These are phyloP conservation scores for Atkinsonella hypoxylon DNA, from an alignment of 2,329 filamentous ascomycete species.

Conservation along the genomic window DNA sequence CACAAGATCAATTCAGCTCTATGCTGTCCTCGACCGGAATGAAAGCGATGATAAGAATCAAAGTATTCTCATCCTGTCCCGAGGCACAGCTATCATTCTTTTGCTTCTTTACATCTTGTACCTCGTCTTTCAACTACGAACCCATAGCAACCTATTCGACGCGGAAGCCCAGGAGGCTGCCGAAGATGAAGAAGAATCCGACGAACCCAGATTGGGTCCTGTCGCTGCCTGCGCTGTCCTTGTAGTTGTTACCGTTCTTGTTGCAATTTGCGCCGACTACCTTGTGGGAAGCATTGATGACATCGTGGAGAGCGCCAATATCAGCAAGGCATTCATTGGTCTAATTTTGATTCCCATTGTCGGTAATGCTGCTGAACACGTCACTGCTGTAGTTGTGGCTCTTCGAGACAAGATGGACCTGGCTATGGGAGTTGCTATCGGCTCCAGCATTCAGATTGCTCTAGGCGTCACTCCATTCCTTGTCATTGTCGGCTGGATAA, in stretches of 20 bases:
- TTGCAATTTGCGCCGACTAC: slow-evolving; percentile 65
- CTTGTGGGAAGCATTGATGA: slow-evolving; percentile 65
- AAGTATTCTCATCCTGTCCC: slow-evolving; percentile 60
- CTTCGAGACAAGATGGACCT: slow-evolving; percentile 66
- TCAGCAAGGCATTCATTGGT: slow-evolving; percentile 74
- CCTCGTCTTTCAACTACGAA: slow-evolving; percentile 65
- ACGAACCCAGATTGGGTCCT: slow-evolving; percentile 45
- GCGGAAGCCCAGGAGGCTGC: slow-evolving; percentile 33
- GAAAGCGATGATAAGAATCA: slow-evolving; percentile 27
- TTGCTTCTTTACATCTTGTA: slow-evolving; percentile 65
- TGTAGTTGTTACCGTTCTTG: slow-evolving; percentile 56
- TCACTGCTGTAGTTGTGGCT: slow-evolving; percentile 69
- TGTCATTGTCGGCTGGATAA: slow-evolving; percentile 70
- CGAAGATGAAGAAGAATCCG: slow-evolving; percentile 29
- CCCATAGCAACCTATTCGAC: slow-evolving; percentile 63
- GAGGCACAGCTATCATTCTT: slow-evolving; percentile 64
- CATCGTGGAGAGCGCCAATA: slow-evolving; percentile 55
- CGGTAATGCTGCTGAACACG: slow-evolving; percentile 70
- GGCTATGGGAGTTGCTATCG: slow-evolving; percentile 68
- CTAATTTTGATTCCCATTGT: slow-evolving; percentile 70
- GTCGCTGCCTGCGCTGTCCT: slow-evolving; percentile 54
- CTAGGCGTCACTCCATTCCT: slow-evolving; percentile 70
- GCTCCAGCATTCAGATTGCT: slow-evolving; percentile 73
- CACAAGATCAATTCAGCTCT: slow-evolving; percentile 34
- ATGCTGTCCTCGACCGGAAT: slow-evolving; percentile 45